These are phyloP conservation scores for Rhynchospora tenuis DNA, from an alignment of 176 grass and related monocot species.

Conservation along the genomic window DNA sequence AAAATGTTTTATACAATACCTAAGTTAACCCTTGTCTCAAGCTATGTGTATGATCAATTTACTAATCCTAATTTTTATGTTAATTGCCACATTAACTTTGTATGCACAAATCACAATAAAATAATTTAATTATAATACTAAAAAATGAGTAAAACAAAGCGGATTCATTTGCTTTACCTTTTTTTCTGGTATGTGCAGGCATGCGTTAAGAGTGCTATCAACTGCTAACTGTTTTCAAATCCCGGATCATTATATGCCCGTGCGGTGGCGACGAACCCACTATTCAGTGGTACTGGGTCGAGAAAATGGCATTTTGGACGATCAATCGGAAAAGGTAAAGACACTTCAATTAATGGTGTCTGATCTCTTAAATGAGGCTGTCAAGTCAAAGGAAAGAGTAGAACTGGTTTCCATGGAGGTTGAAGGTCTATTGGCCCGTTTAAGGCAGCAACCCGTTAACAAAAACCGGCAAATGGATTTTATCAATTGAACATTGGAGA, in stretches of 20 bases:
- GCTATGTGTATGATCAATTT: neutral
- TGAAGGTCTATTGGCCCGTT: constrained; percentile 31
- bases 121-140: neutral
- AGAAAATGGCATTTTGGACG: neutral
- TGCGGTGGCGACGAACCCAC: constrained; percentile 39
- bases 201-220: constrained; percentile 44
- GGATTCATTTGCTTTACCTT: neutral
- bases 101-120: neutral
- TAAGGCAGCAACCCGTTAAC: constrained; percentile 34
- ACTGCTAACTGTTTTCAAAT: constrained; percentile 50
- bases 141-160: neutral
- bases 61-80: neutral
- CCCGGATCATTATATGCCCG: constrained; percentile 49
- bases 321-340: constrained; percentile 28
- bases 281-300: constrained; percentile 17
- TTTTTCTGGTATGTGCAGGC: constrained; percentile 22
- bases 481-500: neutral
- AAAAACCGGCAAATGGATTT: neutral
- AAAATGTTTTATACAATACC: neutral
- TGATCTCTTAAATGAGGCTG: constrained; percentile 42
- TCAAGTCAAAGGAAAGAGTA: constrained; percentile 53
- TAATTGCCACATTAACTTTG: neutral
- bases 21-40: neutral
- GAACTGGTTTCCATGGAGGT: constrained; percentile 50
- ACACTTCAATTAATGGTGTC: constrained; percentile 45